Evolutionary conservation across 495 filamentous ascomycete genomes (phyloP), one percentile per base, ranked within the genome.

Genomic region (Daldinia childiae): DNA sequence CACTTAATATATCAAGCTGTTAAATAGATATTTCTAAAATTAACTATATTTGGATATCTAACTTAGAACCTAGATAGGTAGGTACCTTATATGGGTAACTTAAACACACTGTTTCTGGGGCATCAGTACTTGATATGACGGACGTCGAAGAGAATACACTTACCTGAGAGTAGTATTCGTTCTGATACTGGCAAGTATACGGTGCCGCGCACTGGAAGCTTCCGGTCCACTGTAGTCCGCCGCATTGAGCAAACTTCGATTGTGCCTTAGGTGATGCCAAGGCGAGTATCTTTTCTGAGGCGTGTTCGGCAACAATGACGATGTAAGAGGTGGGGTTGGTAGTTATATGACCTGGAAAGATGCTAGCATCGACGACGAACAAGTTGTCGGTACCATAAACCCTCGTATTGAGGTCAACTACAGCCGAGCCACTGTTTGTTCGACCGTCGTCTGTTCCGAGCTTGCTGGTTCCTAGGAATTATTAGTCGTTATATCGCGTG

Each of bases 321-420:
- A 88, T 87, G 38, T 84, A 80, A 1, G 85, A 81, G 7, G 79
- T 78, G 1, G 87, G 87, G 69, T 89, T 89, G 14, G 84, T 85
- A 36, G 82, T 79, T 38, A 84, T 78, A 65, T 83, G 82, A 58
- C 86, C 86, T 0, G 87, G 87, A 82, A 89, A 88, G 72, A 90
- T 86, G 24, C 81, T 82, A 9, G 83, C 87, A 70, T 90, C 87
- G 38, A 90, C 80, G 7, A 90, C 85, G 60, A 86, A 87, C 55
- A 92, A 77, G 77, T 91, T 91, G 67, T 89, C 86, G 6, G 85
- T 90, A 58, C 90, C 90, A 57, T 89, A 92, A 34, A 91, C 89
- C 75, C 84, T 85, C 39, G 89, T 84, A 80, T 91, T 85, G 48
- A 81, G 76, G 69, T 92, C 90, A 15, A 92, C 89, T 19, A 92